Evolutionary conservation across 164 flowering plant genomes (phyloP).

Genomic region (Vitis labrusca): DNA sequence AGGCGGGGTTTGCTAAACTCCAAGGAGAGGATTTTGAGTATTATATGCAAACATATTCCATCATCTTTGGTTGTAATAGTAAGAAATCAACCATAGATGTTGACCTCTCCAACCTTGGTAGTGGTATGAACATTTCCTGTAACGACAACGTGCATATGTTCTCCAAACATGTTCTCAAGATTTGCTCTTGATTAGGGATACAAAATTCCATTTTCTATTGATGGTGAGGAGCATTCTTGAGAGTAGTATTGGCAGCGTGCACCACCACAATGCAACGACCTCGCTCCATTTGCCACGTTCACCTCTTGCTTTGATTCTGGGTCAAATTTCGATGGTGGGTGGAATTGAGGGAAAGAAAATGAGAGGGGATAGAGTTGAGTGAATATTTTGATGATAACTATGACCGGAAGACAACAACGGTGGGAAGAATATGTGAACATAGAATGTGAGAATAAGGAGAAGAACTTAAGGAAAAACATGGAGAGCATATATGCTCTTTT

Average conservation of each 20-base stretch:
- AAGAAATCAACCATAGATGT: conserved; percentile 92
- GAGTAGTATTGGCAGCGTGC: conserved; percentile 16
- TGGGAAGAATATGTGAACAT: conserved; percentile 41
- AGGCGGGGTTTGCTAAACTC: conserved; percentile 95
- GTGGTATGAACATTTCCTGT: conserved; percentile 98
- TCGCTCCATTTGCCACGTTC: no score
- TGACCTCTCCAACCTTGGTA: conserved; percentile 85
- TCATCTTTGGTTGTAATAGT: conserved; percentile 82
- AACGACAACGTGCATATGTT: conserved; percentile 90
- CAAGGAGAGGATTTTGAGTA: conserved; percentile 98
- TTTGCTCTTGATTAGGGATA: conserved; percentile 89
- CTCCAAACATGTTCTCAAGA: conserved; percentile 96
- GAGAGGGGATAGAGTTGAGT: conserved; percentile 24
- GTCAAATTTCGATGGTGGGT: conserved; percentile 10
- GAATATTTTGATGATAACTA: conserved; percentile 50
- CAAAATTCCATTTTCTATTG: conserved; percentile 83
- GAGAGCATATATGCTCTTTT: no score
- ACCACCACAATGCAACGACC: no score
- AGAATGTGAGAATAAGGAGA: no score
- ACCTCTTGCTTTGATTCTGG: no score
- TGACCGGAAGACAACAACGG: conserved; percentile 30
- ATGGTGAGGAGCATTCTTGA: conserved; percentile 73
- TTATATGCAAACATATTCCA: conserved; percentile 97
- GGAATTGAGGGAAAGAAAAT: conserved; percentile 36
- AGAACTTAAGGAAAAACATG: no score